Conservation (phyloP, 2,329 filamentous ascomycete species). For the Tolypocladium cylindrosporum region DNA sequence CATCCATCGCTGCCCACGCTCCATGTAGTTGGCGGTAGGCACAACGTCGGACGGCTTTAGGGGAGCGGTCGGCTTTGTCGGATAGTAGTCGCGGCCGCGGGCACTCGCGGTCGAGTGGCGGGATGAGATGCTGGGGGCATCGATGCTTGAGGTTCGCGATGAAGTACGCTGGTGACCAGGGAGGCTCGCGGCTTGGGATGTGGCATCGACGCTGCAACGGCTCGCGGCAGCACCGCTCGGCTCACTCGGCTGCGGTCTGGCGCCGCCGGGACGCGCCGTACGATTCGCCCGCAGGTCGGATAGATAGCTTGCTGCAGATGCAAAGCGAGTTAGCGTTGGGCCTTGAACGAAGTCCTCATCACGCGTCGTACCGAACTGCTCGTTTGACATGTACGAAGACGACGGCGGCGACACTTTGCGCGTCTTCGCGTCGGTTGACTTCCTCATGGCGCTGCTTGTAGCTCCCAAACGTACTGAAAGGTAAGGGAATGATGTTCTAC, state of each 20-base stretch:
- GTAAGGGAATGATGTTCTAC: not conserved
- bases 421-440: constrained; percentile 23
- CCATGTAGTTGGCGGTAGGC: constrained; percentile 59
- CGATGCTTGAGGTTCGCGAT: constrained; percentile 28
- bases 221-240: constrained; percentile 13
- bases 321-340: not conserved
- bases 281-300: constrained; percentile 61
- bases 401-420: constrained; percentile 52
- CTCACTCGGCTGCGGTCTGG: constrained; percentile 48
- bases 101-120: constrained; percentile 36
- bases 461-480: not conserved
- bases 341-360: not conserved
- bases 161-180: constrained; percentile 14
- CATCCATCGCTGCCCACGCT: constrained; percentile 67
- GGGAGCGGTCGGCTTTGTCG: constrained; percentile 29
- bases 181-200: constrained; percentile 15
- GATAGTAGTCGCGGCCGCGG: constrained; percentile 42
- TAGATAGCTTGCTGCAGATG: constrained; percentile 53
- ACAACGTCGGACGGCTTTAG: constrained; percentile 52
- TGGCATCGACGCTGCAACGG: constrained; percentile 15
- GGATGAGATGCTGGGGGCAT: constrained; percentile 35
- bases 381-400: constrained; percentile 54
- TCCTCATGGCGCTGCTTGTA: constrained; percentile 15
- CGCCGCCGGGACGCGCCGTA: constrained; percentile 58
- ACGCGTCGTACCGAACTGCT: constrained; percentile 51